These are phyloP conservation scores for Saccharomyces jurei DNA, from an alignment of 805 yeast genomes.

Conservation along the genomic window DNA sequence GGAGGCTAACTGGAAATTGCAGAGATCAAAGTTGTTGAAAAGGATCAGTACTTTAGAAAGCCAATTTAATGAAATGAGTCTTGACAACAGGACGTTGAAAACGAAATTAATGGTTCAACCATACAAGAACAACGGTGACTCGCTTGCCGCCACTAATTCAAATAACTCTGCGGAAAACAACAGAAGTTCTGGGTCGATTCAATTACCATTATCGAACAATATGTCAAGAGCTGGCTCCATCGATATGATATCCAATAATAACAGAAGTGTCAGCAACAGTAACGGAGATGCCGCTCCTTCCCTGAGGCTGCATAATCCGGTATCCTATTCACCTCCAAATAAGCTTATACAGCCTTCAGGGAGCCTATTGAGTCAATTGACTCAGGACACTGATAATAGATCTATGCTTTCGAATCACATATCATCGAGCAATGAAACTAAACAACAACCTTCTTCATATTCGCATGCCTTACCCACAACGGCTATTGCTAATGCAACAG, in stretches of 20 bases:
- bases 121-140: conserved; percentile 3
- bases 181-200: neutral
- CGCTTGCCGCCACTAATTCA: neutral
- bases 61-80: conserved; percentile 18
- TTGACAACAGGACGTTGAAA: conserved; percentile 19
- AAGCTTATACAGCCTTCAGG: conserved; percentile 4
- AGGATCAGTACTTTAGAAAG: conserved; percentile 18
- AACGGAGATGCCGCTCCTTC: conserved; percentile 3
- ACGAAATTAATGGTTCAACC: conserved; percentile 17
- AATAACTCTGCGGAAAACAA: conserved; percentile 2
- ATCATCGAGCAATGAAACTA: neutral
- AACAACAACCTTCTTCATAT: neutral
- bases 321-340: conserved; percentile 7
- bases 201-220: neutral
- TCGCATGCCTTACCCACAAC: conserved; percentile 12
- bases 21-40: conserved; percentile 14
- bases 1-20: conserved; percentile 20
- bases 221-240: neutral
- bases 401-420: neutral
- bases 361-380: conserved; percentile 2
- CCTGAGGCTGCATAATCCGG: conserved; percentile 15
- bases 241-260: neutral
- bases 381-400: neutral
- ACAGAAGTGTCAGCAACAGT: neutral
- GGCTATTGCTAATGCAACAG: conserved; percentile 12